Evolutionary conservation across 306 rosid species (phyloP).

Genomic region (Ochetophila trinervis): DNA sequence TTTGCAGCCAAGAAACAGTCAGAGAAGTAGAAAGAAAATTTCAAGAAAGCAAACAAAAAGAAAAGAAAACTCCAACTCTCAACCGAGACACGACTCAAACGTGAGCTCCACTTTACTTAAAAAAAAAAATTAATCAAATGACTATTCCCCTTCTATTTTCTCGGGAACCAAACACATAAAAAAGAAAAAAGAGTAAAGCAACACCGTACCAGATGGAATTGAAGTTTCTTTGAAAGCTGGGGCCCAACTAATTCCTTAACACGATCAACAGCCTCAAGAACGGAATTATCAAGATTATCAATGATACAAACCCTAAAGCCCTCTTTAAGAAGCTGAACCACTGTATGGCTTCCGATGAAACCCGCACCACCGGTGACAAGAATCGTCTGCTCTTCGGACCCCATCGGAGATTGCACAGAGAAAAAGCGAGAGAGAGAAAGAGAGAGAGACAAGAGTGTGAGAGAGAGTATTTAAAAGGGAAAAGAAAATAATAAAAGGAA

Average conservation of each 20-base stretch:
- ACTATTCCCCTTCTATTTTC: neutral
- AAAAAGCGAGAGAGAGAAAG: neutral
- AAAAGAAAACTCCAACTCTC: no score
- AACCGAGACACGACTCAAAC: no score
- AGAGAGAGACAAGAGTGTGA: neutral
- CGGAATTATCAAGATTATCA: constrained; percentile 79
- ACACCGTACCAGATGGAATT: constrained; percentile 50
- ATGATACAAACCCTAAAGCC: constrained; percentile 58
- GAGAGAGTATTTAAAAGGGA: no score
- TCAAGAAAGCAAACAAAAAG: neutral
- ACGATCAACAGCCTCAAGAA: constrained; percentile 61
- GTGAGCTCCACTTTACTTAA: no score
- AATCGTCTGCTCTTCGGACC: constrained; percentile 51
- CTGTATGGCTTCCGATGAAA: constrained; percentile 88
- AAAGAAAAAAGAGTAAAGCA: neutral
- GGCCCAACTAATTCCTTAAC: constrained; percentile 72
- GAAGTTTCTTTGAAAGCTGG: constrained; percentile 61
- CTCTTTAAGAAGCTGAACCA: constrained; percentile 69
- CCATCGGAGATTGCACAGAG: constrained; percentile 17
- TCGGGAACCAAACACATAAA: neutral
- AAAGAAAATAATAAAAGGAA: no score
- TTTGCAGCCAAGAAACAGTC: neutral
- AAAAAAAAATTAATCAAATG: neutral
- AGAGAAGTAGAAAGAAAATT: neutral
- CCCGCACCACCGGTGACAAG: constrained; percentile 93